Evolutionary conservation across 768 basidiomycete genomes (phyloP).

Genomic region (Panellus pusillus): DNA sequence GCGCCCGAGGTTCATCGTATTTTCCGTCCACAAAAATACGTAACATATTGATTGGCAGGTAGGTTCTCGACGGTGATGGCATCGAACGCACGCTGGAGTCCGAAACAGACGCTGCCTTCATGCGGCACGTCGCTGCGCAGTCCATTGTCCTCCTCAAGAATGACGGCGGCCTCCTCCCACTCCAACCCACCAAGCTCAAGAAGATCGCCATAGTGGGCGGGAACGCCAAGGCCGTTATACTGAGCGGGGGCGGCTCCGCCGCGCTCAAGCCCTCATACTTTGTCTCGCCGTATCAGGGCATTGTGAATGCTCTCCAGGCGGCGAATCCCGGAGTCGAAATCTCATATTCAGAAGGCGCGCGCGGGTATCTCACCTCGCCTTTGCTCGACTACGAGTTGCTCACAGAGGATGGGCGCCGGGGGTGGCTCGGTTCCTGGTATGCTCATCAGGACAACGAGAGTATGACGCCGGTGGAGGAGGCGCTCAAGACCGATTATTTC

Average conservation of each 20-base stretch:
- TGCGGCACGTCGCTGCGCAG: conserved; percentile 67
- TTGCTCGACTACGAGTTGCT: conserved; percentile 67
- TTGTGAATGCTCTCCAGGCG: conserved; percentile 53
- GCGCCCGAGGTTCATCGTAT: conserved; percentile 56
- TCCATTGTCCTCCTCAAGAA: conserved; percentile 80
- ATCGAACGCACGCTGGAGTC: conserved; percentile 62
- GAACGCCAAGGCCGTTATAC: conserved; percentile 61
- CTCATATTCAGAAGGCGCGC: conserved; percentile 67
- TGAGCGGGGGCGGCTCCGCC: conserved; percentile 75
- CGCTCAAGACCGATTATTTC: conserved; percentile 43
- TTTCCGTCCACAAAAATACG: background rate
- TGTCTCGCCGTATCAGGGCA: conserved; percentile 74
- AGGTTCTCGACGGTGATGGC: conserved; percentile 74
- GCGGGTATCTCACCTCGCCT: conserved; percentile 63
- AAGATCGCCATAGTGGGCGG: conserved; percentile 77
- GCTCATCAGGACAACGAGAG: conserved; percentile 57
- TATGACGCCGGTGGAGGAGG: conserved; percentile 44
- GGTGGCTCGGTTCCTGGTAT: conserved; percentile 69
- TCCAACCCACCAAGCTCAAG: conserved; percentile 49
- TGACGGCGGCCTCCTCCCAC: conserved; percentile 51
- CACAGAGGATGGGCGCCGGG: conserved; percentile 58
- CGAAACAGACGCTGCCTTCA: conserved; percentile 58
- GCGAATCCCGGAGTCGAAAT: conserved; percentile 49
- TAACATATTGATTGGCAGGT: background rate
- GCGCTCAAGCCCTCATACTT: conserved; percentile 75